Evolutionary conservation across 2,329 filamentous ascomycete genomes (phyloP), one percentile per base, ranked within the genome.

Genomic region (Fusarium buxicola): DNA sequence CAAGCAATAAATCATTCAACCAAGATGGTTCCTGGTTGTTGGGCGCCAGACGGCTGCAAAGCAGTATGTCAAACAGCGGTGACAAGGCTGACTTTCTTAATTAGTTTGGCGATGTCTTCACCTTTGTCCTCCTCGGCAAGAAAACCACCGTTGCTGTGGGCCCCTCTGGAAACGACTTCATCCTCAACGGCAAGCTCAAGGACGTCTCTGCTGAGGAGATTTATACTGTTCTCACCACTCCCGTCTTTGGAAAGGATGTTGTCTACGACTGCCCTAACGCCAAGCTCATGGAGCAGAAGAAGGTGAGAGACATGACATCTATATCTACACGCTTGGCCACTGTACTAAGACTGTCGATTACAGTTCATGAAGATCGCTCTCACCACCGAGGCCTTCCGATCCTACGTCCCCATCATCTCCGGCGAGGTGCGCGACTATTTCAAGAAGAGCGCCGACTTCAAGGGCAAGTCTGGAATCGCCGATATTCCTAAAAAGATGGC

Each of bases 221-320:
- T 64, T 96, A 96, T 79, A 89, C 86, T 52, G 89, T 91, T 53
- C 83, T 97, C 60, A 88, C 86, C 7, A 88, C 85, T 18, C 86
- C 86, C 21, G 86, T 88, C 43, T 96, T 96, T 74, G 92, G 92
- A 67, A 88, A 87, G 70, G 89, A 94, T 78, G 92, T 96, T 24
- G 91, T 96, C 50, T 96, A 96, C 74, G 92, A 96, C 75, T 95
- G 92, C 78, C 92, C 92, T 36, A 96, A 96, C 75, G 84, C 92
- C 56, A 96, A 96, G 79, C 85, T 96, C 73, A 96, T 96, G 92
- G 92, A 96, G 80, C 92, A 96, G 82, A 96, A 96, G 83, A 95
- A 94, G 87, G 91, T 93, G 75, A 62, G 78, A 57, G 50, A 58
- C 35, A 21, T 21, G 21, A 6, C 10, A 34, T 2, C 6, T 12